Evolutionary conservation across 495 filamentous ascomycete species (phyloP), one percentile per base, ranked within the genome.

Genomic region (Pyronema domesticum): DNA sequence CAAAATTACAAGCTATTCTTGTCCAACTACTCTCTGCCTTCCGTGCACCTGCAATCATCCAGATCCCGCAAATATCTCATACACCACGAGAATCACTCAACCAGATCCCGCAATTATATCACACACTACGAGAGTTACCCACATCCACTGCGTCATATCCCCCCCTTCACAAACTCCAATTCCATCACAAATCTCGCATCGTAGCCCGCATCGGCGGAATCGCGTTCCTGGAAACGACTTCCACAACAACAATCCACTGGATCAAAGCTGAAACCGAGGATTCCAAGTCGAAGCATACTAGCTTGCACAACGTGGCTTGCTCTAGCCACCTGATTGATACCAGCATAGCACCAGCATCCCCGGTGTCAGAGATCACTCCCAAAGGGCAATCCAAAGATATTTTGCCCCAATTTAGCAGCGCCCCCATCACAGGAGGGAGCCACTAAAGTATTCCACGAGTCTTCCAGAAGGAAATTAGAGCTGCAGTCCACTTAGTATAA

Each of bases 401-500:
- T 13, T 17, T 42, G 39, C 11, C 23, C 23, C 23, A 30, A 30
- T 30, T 30, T 30, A 30, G 23, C 23, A 30, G 23, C 23, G 23
- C 5, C 23, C 23, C 23, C 39, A 13, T 17, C 39, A 17, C 39
- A 42, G 15, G 36, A 50, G 13, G 30, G 11, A 50, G 13, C 8
- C 18, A 50, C 47, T 50, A 50, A n/a, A 11, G 8, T 7, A 11
- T 50, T 50, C 47, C 30, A 50, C 47, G 18, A 5, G 17, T 23
- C 47, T 50, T 50, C 47, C 23, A 50, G 47, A 50, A 50, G 47
- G 47, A 50, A 50, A 50, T 50, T 50, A 36, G 47, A 11, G 23
- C 23, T 30, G 39, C 39, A 43, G 15, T 13, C 39, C 39, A 43
- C 13, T 43, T 43, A 43, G 11, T 17, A 43, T 13, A 43, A 19